Percentiles rank a stretch among this genome's conserved stretches.
Evolutionary conservation across 768 basidiomycete genomes (phyloP).

Genomic region (Psilocybe sp.): DNA sequence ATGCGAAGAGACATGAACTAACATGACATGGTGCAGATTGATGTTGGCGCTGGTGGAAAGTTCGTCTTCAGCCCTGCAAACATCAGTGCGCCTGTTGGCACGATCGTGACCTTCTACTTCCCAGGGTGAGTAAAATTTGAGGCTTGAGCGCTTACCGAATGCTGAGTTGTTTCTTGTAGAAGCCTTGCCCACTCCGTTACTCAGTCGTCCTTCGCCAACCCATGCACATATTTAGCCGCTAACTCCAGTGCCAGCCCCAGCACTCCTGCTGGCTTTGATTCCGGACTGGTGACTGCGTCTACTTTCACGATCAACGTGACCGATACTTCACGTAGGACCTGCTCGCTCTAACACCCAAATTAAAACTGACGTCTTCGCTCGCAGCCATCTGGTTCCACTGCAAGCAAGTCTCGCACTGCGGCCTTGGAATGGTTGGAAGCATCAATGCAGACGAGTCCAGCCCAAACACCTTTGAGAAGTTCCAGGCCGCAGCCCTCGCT

Average conservation of each 20-base stretch:
- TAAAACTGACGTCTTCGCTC: neutral
- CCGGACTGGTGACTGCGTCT: conserved; percentile 36
- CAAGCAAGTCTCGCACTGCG: conserved; percentile 40
- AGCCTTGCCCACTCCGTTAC: conserved; percentile 49
- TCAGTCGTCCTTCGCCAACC: conserved; percentile 50
- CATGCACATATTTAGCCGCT: conserved; percentile 49
- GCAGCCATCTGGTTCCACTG: conserved; percentile 61
- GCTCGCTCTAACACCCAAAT: neutral
- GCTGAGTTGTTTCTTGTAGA: neutral
- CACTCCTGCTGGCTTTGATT: conserved; percentile 48
- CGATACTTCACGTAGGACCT: conserved; percentile 39
- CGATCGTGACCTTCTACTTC: conserved; percentile 52
- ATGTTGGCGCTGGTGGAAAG: conserved; percentile 36
- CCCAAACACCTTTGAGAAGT: conserved; percentile 8
- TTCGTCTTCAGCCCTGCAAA: conserved; percentile 45
- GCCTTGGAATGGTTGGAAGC: conserved; percentile 20
- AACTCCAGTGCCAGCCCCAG: conserved; percentile 24
- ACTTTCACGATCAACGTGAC: conserved; percentile 49
- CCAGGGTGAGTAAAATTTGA: conserved; percentile 31
- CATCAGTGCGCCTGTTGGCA: conserved; percentile 44
- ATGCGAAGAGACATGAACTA: neutral
- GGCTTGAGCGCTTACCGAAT: neutral
- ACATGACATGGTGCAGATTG: conserved; percentile 27
- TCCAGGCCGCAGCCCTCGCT: conserved; percentile 8
- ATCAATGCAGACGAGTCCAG: conserved; percentile 13